Conservation (phyloP, 768 basidiomycete genomes). For the Dioszegia aurantiaca region DNA sequence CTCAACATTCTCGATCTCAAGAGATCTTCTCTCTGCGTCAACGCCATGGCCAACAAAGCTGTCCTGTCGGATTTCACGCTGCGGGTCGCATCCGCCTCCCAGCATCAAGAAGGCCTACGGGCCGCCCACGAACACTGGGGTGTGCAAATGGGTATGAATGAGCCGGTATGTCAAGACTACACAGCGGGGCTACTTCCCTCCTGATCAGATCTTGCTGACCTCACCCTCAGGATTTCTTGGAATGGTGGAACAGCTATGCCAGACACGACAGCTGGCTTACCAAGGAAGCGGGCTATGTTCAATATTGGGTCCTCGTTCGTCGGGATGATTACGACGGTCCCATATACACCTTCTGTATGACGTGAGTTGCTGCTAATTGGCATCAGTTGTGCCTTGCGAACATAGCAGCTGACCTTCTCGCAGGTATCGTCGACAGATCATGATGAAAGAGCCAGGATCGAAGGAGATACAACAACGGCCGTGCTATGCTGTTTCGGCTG, state of each 20-base stretch:
- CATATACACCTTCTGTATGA: conserved; percentile 35
- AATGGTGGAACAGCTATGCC: not conserved
- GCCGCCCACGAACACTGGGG: conserved; percentile 21
- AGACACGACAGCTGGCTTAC: conserved; percentile 1
- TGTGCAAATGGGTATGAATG: conserved; percentile 8
- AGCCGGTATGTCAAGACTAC: too few species aligned
- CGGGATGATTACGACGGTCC: conserved; percentile 25
- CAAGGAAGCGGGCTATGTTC: not conserved
- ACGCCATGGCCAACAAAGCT: conserved; percentile 1
- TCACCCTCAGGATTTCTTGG: not conserved
- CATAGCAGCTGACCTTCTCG: too few species aligned
- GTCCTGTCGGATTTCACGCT: conserved; percentile 28
- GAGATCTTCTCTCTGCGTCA: too few species aligned
- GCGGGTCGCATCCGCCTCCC: conserved; percentile 19
- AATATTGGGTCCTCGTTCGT: conserved; percentile 32
- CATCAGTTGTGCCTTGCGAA: not conserved
- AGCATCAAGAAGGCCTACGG: conserved; percentile 19
- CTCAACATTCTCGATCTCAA: too few species aligned
- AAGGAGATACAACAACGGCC: too few species aligned
- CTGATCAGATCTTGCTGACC: too few species aligned
- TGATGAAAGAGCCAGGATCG: too few species aligned
- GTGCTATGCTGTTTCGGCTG: too few species aligned
- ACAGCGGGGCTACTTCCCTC: too few species aligned
- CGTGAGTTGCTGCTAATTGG: conserved; percentile 19
- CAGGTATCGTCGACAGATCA: too few species aligned